Evolutionary conservation across 2,329 filamentous ascomycete species (phyloP).

Genomic region (Colletotrichum higginsianum): DNA sequence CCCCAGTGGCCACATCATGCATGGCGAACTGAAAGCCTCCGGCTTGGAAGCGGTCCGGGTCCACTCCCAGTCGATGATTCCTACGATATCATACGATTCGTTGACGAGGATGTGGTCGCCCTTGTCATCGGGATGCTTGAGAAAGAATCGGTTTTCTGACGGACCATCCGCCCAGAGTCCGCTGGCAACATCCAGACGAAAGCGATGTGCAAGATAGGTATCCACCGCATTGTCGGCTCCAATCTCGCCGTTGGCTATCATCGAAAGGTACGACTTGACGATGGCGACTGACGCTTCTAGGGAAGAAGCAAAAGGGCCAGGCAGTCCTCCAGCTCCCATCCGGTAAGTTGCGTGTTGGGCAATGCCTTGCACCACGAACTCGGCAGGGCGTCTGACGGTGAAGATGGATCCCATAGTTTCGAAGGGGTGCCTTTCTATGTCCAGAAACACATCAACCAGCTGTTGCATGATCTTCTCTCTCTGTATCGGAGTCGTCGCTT

Average conservation of each 20-base stretch:
- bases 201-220: conserved; percentile 1
- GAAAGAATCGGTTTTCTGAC: conserved; percentile 50
- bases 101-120: conserved; percentile 61
- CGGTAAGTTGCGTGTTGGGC: background rate
- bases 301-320: conserved; percentile 1
- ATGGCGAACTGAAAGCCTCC: conserved; percentile 52
- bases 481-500: conserved; percentile 47
- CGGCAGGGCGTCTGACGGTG: background rate
- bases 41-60: conserved; percentile 47
- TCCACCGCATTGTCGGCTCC: background rate
- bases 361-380: background rate
- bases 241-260: conserved; percentile 6
- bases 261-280: background rate
- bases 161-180: background rate
- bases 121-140: conserved; percentile 63
- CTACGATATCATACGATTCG: conserved; percentile 58
- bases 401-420: conserved; percentile 47
- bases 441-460: conserved; percentile 50
- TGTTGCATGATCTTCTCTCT: conserved; percentile 51
- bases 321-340: background rate
- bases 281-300: background rate
- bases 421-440: conserved; percentile 52
- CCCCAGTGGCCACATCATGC: conserved; percentile 53
- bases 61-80: conserved; percentile 63
- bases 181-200: background rate